These are phyloP conservation scores for Pseudopithomyces maydicus DNA, from an alignment of 2,329 filamentous ascomycete genomes.

Conservation along the genomic window DNA sequence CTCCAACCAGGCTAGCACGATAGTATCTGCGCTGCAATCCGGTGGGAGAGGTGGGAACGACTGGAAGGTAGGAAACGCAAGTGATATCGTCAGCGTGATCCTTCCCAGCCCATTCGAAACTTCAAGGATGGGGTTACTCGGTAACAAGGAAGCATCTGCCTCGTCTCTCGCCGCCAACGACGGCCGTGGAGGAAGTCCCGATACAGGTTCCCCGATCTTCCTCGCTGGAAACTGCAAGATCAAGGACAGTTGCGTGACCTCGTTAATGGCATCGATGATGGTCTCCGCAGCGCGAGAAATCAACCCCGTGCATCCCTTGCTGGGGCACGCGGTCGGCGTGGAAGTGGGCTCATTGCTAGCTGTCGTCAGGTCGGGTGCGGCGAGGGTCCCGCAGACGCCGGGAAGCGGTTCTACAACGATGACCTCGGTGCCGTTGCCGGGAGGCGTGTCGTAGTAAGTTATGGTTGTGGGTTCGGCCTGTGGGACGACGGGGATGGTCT, in stretches of 20 bases:
- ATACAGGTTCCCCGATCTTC: constrained; percentile 4
- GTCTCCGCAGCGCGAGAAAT: constrained; percentile 8
- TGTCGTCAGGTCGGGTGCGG: not conserved
- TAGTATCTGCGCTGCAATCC: constrained; percentile 1
- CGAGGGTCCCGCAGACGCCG: constrained; percentile 6
- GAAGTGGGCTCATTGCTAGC: not conserved
- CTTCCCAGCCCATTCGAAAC: constrained; percentile 6
- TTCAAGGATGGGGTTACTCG: constrained; percentile 1
- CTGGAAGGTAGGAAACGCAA: not conserved
- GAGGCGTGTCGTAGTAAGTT: constrained; percentile 2
- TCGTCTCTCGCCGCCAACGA: not conserved
- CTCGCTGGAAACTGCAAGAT: constrained; percentile 12
- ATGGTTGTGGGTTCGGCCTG: constrained; percentile 7
- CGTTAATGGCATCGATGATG: constrained; percentile 20
- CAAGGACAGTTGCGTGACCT: constrained; percentile 15
- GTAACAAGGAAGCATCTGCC: not conserved
- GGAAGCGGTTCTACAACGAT: constrained; percentile 7
- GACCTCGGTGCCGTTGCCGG: constrained; percentile 11
- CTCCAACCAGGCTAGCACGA: constrained; percentile 12
- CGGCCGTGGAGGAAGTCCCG: too few species aligned
- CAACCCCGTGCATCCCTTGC: constrained; percentile 8
- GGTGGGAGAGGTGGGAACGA: constrained; percentile 1
- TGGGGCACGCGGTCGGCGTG: constrained; percentile 6
- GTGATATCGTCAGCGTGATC: not conserved
- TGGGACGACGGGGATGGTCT: constrained; percentile 8